Percentiles rank a stretch among this genome's conserved stretches.
phyloP scores from a whole-genome alignment of 192 early-diverging fungal genomes.

The Powellomyces hirtus region DNA sequence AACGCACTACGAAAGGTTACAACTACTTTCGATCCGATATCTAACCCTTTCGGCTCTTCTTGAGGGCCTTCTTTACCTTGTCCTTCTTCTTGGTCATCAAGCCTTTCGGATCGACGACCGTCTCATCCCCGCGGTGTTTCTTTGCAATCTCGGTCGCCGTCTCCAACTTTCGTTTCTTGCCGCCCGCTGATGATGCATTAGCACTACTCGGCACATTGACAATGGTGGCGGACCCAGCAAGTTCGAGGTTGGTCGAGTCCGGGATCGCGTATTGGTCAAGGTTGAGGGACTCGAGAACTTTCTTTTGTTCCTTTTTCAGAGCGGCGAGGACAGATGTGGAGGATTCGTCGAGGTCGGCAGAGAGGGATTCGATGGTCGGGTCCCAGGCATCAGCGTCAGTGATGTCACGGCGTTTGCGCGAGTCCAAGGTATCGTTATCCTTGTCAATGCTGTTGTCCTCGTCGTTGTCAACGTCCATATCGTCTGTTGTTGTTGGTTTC shows the following conservation, averaged over 20 bases:
- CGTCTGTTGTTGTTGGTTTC: slow-evolving; percentile 18
- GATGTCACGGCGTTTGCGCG: slow-evolving; percentile 57
- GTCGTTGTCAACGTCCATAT: slow-evolving; percentile 15
- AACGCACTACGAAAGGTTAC: not conserved
- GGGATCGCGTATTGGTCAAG: slow-evolving; percentile 58
- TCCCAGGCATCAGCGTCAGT: slow-evolving; percentile 87
- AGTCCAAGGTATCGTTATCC: slow-evolving; percentile 33
- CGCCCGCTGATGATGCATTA: too few species aligned
- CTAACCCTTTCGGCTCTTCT: slow-evolving; percentile 18
- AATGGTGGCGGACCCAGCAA: slow-evolving; percentile 2
- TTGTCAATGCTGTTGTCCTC: too few species aligned
- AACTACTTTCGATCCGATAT: not conserved
- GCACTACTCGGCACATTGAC: slow-evolving; percentile 13
- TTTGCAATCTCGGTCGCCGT: slow-evolving; percentile 29
- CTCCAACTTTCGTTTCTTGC: slow-evolving; percentile 36
- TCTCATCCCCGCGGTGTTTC: slow-evolving; percentile 30
- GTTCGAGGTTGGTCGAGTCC: not conserved
- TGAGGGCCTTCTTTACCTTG: slow-evolving; percentile 17
- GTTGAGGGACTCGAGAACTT: slow-evolving; percentile 76
- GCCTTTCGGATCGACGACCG: slow-evolving; percentile 30
- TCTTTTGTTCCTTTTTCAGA: slow-evolving; percentile 70
- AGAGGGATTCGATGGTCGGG: slow-evolving; percentile 70
- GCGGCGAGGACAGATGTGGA: slow-evolving; percentile 61
- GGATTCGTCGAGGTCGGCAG: slow-evolving; percentile 83
- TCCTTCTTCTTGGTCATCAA: slow-evolving; percentile 31